Conservation (phyloP, 2,329 filamentous ascomycete genomes). For the Pestalotiopsis sp. region DNA sequence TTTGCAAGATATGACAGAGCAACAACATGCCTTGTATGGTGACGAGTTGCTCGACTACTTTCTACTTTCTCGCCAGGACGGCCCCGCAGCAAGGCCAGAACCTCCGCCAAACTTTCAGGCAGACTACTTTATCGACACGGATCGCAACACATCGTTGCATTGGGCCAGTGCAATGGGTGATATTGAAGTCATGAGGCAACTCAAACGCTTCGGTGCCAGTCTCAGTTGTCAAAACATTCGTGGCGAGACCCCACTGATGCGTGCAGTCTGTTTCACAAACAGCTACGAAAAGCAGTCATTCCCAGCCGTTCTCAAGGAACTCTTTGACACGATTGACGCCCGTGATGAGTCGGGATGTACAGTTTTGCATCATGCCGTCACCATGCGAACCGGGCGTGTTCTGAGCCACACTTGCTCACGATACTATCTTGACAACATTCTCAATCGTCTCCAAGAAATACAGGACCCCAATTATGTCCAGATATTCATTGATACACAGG, state of each 20-base stretch:
- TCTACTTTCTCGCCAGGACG: constrained; percentile 80
- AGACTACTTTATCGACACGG: constrained; percentile 90
- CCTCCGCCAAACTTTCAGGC: constrained; percentile 87
- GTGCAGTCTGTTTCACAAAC: constrained; percentile 94
- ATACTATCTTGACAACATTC: constrained; percentile 90
- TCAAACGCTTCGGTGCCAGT: constrained; percentile 79
- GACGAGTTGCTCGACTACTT: constrained; percentile 97
- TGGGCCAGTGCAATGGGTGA: constrained; percentile 99
- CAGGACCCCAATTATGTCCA: constrained; percentile 78
- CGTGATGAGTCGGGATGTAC: constrained; percentile 82
- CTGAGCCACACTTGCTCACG: constrained; percentile 87
- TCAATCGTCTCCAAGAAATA: constrained; percentile 83
- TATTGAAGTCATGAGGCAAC: constrained; percentile 84
- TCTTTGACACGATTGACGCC: constrained; percentile 79
- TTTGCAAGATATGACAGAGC: constrained; percentile 68
- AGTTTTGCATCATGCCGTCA: constrained; percentile 92
- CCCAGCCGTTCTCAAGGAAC: constrained; percentile 78
- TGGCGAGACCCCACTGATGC: constrained; percentile 91
- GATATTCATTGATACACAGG: constrained; percentile 77
- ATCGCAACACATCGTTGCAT: constrained; percentile 89
- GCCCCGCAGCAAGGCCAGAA: constrained; percentile 71
- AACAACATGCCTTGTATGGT: constrained; percentile 87
- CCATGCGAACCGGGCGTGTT: constrained; percentile 78
- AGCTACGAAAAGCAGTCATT: constrained; percentile 94
- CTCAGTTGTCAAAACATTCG: constrained; percentile 70